These are phyloP conservation scores for Amoebophrya sp. DNA, from an alignment of 169 alveolate species.

Conservation along the genomic window DNA sequence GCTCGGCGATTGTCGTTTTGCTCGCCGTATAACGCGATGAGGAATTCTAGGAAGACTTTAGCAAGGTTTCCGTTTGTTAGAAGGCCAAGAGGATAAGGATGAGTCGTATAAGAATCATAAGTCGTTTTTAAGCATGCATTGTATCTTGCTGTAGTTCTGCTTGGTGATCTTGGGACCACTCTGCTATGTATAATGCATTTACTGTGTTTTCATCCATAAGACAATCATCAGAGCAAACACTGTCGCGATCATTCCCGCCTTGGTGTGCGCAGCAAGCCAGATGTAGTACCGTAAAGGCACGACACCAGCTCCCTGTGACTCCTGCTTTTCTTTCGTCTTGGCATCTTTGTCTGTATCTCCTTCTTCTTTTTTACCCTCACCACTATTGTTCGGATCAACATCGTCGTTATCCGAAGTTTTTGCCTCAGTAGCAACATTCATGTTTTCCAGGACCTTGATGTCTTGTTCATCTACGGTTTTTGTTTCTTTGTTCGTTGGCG, in stretches of 20 bases:
- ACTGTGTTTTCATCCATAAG: too few relatives aligned
- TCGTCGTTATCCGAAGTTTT: neutral
- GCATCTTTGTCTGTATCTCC: too few relatives aligned
- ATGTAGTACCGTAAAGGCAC: neutral
- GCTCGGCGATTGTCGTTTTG: neutral
- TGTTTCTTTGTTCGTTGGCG: neutral
- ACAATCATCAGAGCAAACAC: too few relatives aligned
- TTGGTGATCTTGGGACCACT: too few relatives aligned
- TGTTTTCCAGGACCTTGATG: neutral
- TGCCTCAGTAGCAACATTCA: neutral
- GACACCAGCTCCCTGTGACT: neutral
- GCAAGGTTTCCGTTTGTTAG: neutral
- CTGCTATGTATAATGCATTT: too few relatives aligned
- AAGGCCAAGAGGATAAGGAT: too few relatives aligned
- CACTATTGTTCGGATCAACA: neutral
- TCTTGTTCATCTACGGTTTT: neutral
- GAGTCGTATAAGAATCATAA: too few relatives aligned
- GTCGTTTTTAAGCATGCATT: too few relatives aligned
- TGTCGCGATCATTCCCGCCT: neutral
- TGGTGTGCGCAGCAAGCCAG: conserved; percentile 22
- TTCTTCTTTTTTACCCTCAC: neutral
- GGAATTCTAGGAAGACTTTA: neutral
- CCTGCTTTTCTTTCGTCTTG: neutral
- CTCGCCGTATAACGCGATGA: neutral
- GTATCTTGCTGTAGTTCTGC: too few relatives aligned